Evolutionary conservation across 2,329 filamentous ascomycete genomes (phyloP).

Genomic region (Colletotrichum sp.): DNA sequence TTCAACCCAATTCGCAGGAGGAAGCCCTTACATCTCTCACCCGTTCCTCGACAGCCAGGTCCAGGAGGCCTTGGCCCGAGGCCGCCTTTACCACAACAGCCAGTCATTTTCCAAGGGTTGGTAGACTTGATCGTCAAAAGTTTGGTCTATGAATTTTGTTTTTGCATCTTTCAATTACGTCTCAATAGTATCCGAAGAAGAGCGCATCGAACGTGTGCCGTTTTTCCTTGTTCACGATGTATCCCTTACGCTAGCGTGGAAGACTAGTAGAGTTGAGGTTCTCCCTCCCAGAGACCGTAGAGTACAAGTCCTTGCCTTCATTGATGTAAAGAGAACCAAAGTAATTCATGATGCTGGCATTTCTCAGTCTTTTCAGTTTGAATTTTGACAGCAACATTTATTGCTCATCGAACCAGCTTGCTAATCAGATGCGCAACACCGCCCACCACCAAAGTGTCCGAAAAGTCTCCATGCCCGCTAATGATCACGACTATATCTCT

Average conservation of each 20-base stretch:
- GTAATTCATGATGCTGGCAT: background rate
- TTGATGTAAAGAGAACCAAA: accelerated
- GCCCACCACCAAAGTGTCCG: background rate
- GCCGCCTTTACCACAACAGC: too few species aligned
- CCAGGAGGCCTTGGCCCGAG: too few species aligned
- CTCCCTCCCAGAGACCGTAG: accelerated
- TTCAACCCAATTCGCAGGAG: background rate
- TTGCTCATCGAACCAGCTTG: background rate
- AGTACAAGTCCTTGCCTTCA: background rate
- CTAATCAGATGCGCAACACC: background rate
- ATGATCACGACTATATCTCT: background rate
- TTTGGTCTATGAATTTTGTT: too few species aligned
- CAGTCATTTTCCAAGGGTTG: too few species aligned
- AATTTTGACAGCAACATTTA: background rate
- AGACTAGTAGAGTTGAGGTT: accelerated
- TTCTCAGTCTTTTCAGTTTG: background rate
- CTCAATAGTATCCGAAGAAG: background rate
- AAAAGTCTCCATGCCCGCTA: background rate
- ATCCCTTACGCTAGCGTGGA: background rate
- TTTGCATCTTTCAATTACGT: background rate
- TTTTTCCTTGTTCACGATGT: background rate
- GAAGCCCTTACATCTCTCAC: background rate
- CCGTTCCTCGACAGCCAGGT: background rate
- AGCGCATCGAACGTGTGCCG: too few species aligned
- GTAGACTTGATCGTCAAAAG: too few species aligned